phyloP scores from a whole-genome alignment of 139 green algal species.

The Closterium sp. region DNA sequence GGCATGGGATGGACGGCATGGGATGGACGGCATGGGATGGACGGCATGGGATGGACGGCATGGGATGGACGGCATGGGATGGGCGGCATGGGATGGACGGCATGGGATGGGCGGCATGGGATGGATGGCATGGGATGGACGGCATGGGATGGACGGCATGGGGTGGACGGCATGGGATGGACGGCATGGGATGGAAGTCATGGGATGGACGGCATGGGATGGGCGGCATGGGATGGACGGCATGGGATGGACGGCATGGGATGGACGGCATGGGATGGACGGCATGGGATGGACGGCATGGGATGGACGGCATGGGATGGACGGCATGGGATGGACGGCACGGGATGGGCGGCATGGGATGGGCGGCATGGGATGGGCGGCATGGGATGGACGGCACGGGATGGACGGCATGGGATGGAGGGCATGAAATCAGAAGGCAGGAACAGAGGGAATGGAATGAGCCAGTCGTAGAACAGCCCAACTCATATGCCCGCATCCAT shows the following conservation, averaged over 20 bases:
- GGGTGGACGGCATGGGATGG: no score
- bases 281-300: neutral
- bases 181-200: slow-evolving; percentile 62
- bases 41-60: slow-evolving; percentile 62
- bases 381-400: neutral
- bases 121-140: neutral
- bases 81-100: no score
- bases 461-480: neutral
- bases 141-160: no score
- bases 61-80: slow-evolving; percentile 13
- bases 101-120: slow-evolving; percentile 60
- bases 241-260: no score
- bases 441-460: neutral
- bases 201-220: slow-evolving; percentile 13
- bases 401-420: slow-evolving; percentile 61
- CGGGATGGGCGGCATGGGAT: no score
- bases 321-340: no score
- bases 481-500: neutral
- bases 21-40: no score
- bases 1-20: no score
- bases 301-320: no score
- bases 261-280: slow-evolving; percentile 61
- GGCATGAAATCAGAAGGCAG: no score
- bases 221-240: no score
- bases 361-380: neutral